These are phyloP conservation scores for Syzygium syzygioides DNA, from an alignment of 441 rosid species.

Conservation along the genomic window DNA sequence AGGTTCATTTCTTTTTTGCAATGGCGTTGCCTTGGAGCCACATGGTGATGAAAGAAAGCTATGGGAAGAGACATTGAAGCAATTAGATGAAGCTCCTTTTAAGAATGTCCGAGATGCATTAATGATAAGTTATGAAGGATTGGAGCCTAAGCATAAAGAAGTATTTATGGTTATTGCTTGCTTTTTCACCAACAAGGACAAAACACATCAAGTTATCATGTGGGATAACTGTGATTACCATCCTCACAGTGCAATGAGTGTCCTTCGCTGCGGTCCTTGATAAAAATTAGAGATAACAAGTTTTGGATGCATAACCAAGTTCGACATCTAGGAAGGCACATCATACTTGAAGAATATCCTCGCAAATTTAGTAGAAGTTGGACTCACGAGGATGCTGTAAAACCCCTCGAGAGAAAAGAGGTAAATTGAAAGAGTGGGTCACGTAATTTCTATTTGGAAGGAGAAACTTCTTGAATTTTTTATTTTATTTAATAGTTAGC, in stretches of 20 bases:
- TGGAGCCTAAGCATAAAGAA: no score
- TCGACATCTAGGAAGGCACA: not conserved
- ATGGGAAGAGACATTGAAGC: no score
- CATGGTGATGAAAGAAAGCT: no score
- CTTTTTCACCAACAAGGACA: not conserved
- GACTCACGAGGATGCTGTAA: not conserved
- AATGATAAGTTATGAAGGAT: no score
- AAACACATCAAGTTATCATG: not conserved
- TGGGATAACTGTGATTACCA: not conserved
- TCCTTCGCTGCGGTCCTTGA: not conserved
- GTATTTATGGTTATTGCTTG: not conserved
- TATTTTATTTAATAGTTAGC: not conserved
- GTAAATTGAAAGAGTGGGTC: not conserved
- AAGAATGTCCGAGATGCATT: no score
- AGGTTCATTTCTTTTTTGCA: not conserved
- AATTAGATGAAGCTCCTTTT: no score
- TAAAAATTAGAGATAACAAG: not conserved
- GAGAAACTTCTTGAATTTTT: not conserved
- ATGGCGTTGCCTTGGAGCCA: no score
- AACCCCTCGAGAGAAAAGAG: not conserved
- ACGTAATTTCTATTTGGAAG: accelerated
- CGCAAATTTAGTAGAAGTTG: not conserved
- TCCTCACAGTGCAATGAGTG: not conserved
- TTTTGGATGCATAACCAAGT: not conserved
- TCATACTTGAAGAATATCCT: not conserved